These are phyloP conservation scores for Lactarius trivialis DNA, from an alignment of 768 basidiomycete species.

Conservation along the genomic window DNA sequence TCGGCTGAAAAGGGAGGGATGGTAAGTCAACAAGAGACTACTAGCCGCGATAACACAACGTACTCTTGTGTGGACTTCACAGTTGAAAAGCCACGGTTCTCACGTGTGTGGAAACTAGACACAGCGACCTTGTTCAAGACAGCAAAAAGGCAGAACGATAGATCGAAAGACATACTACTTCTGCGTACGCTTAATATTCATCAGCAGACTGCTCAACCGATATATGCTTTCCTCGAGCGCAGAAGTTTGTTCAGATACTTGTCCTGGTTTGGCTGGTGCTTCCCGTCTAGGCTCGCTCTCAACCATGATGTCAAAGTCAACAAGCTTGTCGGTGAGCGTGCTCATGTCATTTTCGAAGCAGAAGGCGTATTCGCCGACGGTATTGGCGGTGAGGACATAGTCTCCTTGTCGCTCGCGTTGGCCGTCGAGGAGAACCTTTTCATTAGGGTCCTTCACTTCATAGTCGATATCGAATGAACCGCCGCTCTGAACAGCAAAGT, in stretches of 20 bases:
- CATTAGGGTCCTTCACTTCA: conserved; percentile 85
- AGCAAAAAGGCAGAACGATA: not conserved
- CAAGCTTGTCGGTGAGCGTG: conserved; percentile 86
- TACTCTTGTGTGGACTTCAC: conserved; percentile 90
- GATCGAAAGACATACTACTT: conserved; percentile 61
- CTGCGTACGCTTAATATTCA: conserved; percentile 88
- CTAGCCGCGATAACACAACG: not conserved
- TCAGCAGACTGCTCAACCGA: conserved; percentile 78
- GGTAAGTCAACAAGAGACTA: conserved; percentile 7
- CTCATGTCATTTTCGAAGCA: conserved; percentile 99
- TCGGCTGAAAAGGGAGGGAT: conserved; percentile 42
- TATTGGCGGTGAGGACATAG: conserved; percentile 93
- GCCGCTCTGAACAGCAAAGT: conserved; percentile 97
- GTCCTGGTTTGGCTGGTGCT: conserved; percentile 80
- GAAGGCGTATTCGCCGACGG: conserved; percentile 86
- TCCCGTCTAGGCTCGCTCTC: conserved; percentile 93
- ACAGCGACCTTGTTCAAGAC: not conserved
- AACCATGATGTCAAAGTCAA: conserved; percentile 97
- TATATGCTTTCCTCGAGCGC: conserved; percentile 95
- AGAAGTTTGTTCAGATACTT: conserved; percentile 88
- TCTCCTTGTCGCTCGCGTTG: conserved; percentile 90
- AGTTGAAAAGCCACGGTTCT: conserved; percentile 89
- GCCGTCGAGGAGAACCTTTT: conserved; percentile 83
- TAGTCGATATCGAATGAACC: conserved; percentile 96
- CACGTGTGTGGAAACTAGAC: conserved; percentile 83